These are phyloP conservation scores for Boletus sp. DNA, from an alignment of 768 basidiomycete species.

Conservation along the genomic window DNA sequence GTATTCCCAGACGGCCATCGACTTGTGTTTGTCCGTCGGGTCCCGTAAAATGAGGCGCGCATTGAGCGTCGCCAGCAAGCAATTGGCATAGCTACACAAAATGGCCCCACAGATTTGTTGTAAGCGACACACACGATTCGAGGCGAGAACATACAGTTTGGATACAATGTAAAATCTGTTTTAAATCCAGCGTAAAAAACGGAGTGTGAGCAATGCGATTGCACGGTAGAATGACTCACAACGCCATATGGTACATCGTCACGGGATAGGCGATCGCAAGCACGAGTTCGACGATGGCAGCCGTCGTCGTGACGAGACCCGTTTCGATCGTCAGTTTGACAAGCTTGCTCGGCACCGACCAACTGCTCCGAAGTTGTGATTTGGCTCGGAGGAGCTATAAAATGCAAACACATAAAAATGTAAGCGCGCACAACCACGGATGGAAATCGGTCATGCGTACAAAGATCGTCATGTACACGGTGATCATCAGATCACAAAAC, in stretches of 20 bases:
- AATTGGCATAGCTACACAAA: conserved; percentile 12
- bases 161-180: not conserved
- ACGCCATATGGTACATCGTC: conserved; percentile 6
- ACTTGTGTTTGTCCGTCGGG: not conserved
- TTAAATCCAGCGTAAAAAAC: not conserved
- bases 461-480: conserved; percentile 5
- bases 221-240: not conserved
- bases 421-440: not conserved
- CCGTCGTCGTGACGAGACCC: conserved; percentile 9
- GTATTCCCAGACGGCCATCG: not conserved
- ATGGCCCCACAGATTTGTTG: not conserved
- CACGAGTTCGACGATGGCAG: conserved; percentile 3
- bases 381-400: conserved; percentile 2
- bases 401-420: no score
- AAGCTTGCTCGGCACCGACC: not conserved
- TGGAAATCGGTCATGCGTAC: not conserved
- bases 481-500: conserved; percentile 11
- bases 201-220: not conserved
- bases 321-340: conserved; percentile 11
- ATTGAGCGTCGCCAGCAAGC: conserved; percentile 7
- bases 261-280: conserved; percentile 5
- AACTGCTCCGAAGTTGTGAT: not conserved
- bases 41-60: not conserved
- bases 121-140: not conserved
- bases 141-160: not conserved